Conservation (phyloP, 495 filamentous ascomycete species). For the Aspergillus affinis region DNA sequence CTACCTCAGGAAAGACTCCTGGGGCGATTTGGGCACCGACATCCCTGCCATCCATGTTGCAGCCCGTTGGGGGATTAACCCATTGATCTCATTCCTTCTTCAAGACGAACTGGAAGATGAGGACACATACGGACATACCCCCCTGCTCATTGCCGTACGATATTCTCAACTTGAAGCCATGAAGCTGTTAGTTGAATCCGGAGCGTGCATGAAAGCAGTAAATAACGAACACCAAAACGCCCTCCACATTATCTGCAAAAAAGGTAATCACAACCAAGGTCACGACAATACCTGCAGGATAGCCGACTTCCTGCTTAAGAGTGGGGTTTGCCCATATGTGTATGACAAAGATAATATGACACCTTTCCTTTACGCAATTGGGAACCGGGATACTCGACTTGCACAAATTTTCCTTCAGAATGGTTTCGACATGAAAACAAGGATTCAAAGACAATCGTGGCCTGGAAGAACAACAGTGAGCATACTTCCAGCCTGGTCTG, state of each 20-base stretch:
- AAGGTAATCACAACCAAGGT: background rate
- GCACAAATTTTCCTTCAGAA: constrained; percentile 4
- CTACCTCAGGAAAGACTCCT: background rate
- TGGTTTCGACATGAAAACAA: constrained; percentile 6
- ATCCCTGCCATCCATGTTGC: background rate
- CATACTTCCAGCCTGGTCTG: background rate
- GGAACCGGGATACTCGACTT: background rate
- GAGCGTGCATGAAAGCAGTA: background rate
- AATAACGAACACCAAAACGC: constrained; percentile 7
- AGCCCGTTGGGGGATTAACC: background rate
- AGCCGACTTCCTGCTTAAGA: background rate
- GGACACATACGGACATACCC: background rate
- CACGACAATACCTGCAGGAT: constrained; percentile 1
- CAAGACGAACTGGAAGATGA: background rate
- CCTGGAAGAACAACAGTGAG: constrained; percentile 3
- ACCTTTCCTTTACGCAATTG: constrained; percentile 8
- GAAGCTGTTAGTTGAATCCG: constrained; percentile 1
- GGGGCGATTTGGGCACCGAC: background rate
- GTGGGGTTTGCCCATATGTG: constrained; percentile 4
- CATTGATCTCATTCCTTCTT: background rate
- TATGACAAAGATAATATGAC: constrained; percentile 12
- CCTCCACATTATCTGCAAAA: constrained; percentile 2
- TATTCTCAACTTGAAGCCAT: constrained; percentile 5
- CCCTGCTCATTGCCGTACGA: background rate
- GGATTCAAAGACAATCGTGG: constrained; percentile 2